Base-by-base conservation (phyloP, 768 basidiomycete species). In the Trametopsis cervina region DNA sequence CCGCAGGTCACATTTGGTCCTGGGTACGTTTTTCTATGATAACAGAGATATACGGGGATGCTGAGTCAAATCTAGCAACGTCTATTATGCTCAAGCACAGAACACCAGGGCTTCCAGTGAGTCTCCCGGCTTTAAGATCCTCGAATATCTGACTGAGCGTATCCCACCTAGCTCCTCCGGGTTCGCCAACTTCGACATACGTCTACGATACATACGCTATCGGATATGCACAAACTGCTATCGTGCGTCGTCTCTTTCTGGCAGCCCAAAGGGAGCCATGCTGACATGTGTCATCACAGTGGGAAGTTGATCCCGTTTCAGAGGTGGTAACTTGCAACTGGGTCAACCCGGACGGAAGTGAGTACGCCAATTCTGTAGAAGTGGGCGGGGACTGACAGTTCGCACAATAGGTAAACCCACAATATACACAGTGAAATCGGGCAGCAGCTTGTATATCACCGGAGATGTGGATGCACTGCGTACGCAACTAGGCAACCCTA, bases 291-390 rank as follows among this genome's bases (percentile, higher is more conserved):
- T n/a, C 1, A 20, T 36, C 4, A 22, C 38, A 58, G 57, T 58
- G 53, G 42, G 11, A 27, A 33, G 37, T 58, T 21, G 54, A 51
- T 25, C 50, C 54, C 11, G 4, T 10, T 20, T 47, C 39, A 21
- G 54, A 52, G 27, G 44, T 46, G 35, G 26, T 58, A 12, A 41
- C 50, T 17, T 47, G 51, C 13, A 18, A 52, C 15, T 58, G 57
- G 57, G 52, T 56, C 11, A 58, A 58, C 50, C 52, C 54, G 12
- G 52, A 58, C 38, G 57, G 57, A n/a, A 38, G 57, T 56, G 23
- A 40, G 57, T 46, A 12, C 4, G 6, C 36, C 20, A 10, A 5
- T 45, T 15, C 18, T 40, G 6, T 15, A 12, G 25, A n/a, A n/a
- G n/a, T 17, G 3, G 15, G 27, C 26, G 15, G 20, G 15, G 12